Base-by-base conservation (phyloP, 2,329 filamentous ascomycete species). In the Thyridium curvatum region DNA sequence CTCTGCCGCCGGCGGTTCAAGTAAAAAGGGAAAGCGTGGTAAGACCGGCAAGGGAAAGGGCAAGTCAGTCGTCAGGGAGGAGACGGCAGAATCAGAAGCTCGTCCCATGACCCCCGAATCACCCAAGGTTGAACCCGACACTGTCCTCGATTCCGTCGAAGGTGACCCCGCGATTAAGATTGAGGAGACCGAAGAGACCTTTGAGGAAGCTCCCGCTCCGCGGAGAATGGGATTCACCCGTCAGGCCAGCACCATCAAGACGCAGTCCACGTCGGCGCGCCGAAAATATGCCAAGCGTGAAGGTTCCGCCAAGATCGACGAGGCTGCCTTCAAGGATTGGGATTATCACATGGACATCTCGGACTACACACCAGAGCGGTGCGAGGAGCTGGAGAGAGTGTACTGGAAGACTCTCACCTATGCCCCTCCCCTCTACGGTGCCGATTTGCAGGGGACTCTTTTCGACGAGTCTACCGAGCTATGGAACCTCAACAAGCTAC, bases 331-430 rank as follows among this genome's bases (percentile, higher is more conserved):
- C 65, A 83, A 86, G 52, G 77, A 84, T 48, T 98, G 94, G 58
- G 85, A 97, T 56, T 97, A 97, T 58, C 81, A 79, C 35, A 84
- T 96, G 63, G 82, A 91, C 48, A 76, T 88, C 26, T 86, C 90
- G 6, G 88, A 97, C 39, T 98, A 85, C 57, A 94, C 89, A 0
- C 75, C 84, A 0, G 91, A 97, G 59, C 78, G 94, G 43, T 97
- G 93, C 56, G 88, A 94, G 50, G 93, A 98, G 57, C 74, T 98
- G 6, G 93, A 98, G 62, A 84, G 87, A 38, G 84, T 83, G 32
- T 98, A 98, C 65, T 98, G 93, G 93, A 96, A 94, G 64, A 95
- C 88, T 1, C 72, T 98, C 45, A 96, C 90, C 16, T 98, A 94
- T 63, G 94, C 91, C 34, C 83, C 87, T 41, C 93, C 93, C 0